Conservation (phyloP, 2,329 filamentous ascomycete species). For the Coleophoma eucalyptorum region DNA sequence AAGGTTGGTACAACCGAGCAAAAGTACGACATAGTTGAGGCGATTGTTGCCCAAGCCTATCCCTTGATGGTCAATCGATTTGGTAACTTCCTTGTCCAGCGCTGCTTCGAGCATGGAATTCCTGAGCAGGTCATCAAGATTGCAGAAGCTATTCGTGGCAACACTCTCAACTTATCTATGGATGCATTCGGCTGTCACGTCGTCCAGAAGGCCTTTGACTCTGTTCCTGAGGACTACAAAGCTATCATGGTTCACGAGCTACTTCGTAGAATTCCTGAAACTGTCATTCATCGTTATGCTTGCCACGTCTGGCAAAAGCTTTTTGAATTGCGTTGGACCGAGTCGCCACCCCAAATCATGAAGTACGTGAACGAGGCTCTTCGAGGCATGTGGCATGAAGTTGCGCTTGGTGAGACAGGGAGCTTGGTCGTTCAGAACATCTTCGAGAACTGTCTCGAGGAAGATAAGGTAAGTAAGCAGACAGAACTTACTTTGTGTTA, state of each 20-base stretch:
- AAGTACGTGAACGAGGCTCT: constrained; percentile 95
- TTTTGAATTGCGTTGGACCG: constrained; percentile 94
- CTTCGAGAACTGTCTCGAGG: constrained; percentile 97
- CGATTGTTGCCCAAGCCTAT: constrained; percentile 92
- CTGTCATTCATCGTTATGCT: constrained; percentile 96
- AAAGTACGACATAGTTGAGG: constrained; percentile 95
- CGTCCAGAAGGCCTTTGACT: constrained; percentile 97
- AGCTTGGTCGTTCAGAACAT: constrained; percentile 99
- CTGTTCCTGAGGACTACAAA: constrained; percentile 96
- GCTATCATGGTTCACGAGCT: constrained; percentile 98
- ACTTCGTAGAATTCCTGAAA: constrained; percentile 91
- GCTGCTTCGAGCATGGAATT: constrained; percentile 97
- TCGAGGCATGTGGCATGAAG: constrained; percentile 97
- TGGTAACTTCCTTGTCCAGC: constrained; percentile 96
- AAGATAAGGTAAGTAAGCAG: constrained; percentile 74
- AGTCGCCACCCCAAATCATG: constrained; percentile 97
- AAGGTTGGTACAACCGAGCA: constrained; percentile 94
- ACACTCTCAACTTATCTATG: constrained; percentile 93
- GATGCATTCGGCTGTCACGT: constrained; percentile 98
- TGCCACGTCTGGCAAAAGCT: constrained; percentile 99
- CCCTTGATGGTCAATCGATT: constrained; percentile 98
- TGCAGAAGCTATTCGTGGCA: constrained; percentile 88
- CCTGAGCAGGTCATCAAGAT: constrained; percentile 93
- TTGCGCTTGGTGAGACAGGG: constrained; percentile 93
- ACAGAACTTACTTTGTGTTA: background rate